Evolutionary conservation across 257 asterid genomes (phyloP).

Genomic region (Paulownia fortunei): DNA sequence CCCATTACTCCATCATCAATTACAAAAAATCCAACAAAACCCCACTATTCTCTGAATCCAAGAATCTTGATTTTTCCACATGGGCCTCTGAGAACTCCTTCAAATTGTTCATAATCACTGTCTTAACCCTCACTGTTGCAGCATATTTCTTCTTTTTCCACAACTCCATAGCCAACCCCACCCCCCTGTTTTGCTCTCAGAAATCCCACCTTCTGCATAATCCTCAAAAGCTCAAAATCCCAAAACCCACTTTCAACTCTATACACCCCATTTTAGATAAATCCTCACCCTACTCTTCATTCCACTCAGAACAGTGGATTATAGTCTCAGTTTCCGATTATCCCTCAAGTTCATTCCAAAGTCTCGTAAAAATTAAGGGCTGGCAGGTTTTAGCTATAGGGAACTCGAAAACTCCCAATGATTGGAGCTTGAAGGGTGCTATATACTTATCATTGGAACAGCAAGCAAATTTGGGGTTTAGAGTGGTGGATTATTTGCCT

Average conservation of each 20-base stretch:
- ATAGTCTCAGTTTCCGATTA: conserved; percentile 65
- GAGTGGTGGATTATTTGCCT: conserved; percentile 72
- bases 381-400: conserved; percentile 82
- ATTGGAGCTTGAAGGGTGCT: conserved; percentile 73
- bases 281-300: conserved; percentile 54
- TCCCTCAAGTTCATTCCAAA: conserved; percentile 54
- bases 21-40: conserved; percentile 17
- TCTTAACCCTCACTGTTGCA: conserved; percentile 33
- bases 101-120: conserved; percentile 33
- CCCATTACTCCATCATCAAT: conserved; percentile 20
- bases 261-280: conserved; percentile 46
- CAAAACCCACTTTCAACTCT: conserved; percentile 30
- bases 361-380: conserved; percentile 55
- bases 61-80: conserved; percentile 32
- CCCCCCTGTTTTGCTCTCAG: conserved; percentile 29
- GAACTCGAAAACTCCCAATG: conserved; percentile 65
- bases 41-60: conserved; percentile 31
- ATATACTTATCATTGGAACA: conserved; percentile 60
- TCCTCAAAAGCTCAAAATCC: conserved; percentile 31
- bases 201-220: conserved; percentile 29
- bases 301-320: conserved; percentile 73
- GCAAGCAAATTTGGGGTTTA: conserved; percentile 71
- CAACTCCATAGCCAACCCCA: conserved; percentile 28
- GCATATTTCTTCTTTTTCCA: conserved; percentile 35
- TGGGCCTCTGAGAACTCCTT: conserved; percentile 34